Percentiles rank a stretch among this genome's conserved stretches.
Evolutionary conservation across 176 grass and related monocot species (phyloP).

Genomic region (Musa troglodytarum): DNA sequence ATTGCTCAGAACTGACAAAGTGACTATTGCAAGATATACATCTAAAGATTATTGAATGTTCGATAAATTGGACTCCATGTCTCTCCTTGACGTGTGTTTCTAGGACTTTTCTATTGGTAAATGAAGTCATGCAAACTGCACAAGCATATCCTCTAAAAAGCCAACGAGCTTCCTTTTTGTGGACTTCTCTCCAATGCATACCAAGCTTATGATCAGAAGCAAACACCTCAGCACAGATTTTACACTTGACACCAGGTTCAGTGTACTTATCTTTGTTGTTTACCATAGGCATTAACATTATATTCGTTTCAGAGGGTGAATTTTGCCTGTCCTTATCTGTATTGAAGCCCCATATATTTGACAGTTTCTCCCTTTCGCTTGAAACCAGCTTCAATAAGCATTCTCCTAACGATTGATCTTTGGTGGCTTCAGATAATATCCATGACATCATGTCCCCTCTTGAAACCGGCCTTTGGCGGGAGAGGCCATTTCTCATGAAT

Average conservation of each 20-base stretch:
- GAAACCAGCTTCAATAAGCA: conserved; percentile 75
- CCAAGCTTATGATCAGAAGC: conserved; percentile 59
- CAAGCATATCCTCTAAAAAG: conserved; percentile 97
- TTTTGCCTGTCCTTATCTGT: conserved; percentile 38
- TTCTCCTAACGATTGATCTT: conserved; percentile 53
- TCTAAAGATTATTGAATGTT: conserved; percentile 77
- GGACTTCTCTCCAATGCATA: conserved; percentile 71
- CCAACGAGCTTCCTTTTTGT: conserved; percentile 86
- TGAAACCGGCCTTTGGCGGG: conserved; percentile 37
- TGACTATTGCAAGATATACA: conserved; percentile 75
- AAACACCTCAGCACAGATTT: conserved; percentile 65
- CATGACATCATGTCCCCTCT: conserved; percentile 42
- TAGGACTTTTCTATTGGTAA: conserved; percentile 84
- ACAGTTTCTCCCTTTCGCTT: conserved; percentile 81
- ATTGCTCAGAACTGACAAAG: conserved; percentile 67
- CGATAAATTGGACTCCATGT: conserved; percentile 68
- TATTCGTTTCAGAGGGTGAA: conserved; percentile 33
- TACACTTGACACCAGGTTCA: conserved; percentile 54
- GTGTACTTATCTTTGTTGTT: conserved; percentile 21
- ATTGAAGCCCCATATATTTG: conserved; percentile 57
- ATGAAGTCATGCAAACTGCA: conserved; percentile 80
- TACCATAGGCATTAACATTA: conserved; percentile 5
- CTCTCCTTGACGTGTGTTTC: conserved; percentile 78
- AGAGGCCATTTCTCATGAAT: conserved; percentile 70
- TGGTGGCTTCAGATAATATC: conserved; percentile 55